A percentile compares a stretch with the other conserved stretches of the same genome.
Evolutionary conservation across 2,329 filamentous ascomycete species (phyloP).

Genomic region (Cladobotryum protrusum): DNA sequence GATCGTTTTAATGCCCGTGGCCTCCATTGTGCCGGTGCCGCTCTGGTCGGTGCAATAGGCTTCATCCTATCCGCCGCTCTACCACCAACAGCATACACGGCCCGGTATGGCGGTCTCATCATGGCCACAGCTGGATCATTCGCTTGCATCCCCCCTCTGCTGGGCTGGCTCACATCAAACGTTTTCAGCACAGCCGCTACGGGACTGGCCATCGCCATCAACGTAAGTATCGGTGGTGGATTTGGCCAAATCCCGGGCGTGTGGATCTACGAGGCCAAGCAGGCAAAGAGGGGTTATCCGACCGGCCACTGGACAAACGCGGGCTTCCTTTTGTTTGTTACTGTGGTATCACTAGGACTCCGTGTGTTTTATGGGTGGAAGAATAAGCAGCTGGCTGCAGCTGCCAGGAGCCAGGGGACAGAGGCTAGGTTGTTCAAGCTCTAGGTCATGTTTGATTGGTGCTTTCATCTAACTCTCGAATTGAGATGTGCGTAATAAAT

Average conservation of each 20-base stretch:
- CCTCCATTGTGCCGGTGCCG: conserved; percentile 36
- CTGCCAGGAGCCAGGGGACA: conserved; percentile 24
- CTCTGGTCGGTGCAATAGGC: conserved; percentile 39
- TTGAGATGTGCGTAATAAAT: too few relatives aligned
- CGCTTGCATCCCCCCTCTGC: conserved; percentile 60
- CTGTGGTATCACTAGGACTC: conserved; percentile 47
- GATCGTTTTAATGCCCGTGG: conserved; percentile 54
- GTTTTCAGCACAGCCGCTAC: conserved; percentile 58
- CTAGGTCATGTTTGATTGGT: conserved; percentile 12
- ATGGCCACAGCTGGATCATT: conserved; percentile 62
- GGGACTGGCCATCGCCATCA: conserved; percentile 64
- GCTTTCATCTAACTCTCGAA: too few relatives aligned
- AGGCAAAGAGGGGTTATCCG: conserved; percentile 56
- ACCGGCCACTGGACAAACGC: conserved; percentile 66
- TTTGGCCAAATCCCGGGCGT: conserved; percentile 66
- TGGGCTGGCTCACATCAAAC: conserved; percentile 67
- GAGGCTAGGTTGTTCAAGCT: conserved; percentile 37
- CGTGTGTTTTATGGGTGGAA: conserved; percentile 49
- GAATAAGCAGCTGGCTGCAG: conserved; percentile 32
- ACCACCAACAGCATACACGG: conserved; percentile 50
- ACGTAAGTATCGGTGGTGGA: conserved; percentile 59
- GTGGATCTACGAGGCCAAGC: conserved; percentile 65
- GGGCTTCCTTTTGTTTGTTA: conserved; percentile 52
- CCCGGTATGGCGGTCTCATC: conserved; percentile 64
- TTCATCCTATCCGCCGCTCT: conserved; percentile 59